Evolutionary conservation across 2,329 filamentous ascomycete genomes (phyloP).

Genomic region (Stagonosporopsis chrysanthemi): DNA sequence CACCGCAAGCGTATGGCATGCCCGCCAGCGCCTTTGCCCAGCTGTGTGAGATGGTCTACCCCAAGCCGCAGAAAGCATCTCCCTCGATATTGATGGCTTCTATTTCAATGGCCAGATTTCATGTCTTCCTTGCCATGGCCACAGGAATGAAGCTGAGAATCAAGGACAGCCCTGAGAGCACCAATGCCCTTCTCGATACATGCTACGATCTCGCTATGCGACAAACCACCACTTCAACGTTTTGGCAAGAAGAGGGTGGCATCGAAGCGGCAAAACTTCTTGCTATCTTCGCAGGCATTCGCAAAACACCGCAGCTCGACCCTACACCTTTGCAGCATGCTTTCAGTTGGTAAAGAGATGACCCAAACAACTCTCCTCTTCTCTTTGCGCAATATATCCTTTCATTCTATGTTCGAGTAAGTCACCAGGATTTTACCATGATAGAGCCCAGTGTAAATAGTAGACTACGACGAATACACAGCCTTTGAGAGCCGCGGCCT

Average conservation of each 20-base stretch:
- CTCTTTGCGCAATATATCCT: background rate
- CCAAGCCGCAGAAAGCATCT: conserved; percentile 32
- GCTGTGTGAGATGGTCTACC: conserved; percentile 46
- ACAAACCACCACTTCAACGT: conserved; percentile 37
- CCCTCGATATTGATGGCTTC: conserved; percentile 32
- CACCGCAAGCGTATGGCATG: conserved; percentile 39
- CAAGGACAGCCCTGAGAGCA: conserved; percentile 37
- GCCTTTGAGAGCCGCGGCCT: background rate
- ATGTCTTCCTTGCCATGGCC: conserved; percentile 49
- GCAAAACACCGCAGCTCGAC: conserved; percentile 28
- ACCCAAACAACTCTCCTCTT: background rate
- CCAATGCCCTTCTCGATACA: conserved; percentile 44
- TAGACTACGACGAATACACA: background rate
- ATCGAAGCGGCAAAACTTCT: conserved; percentile 45
- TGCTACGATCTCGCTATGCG: conserved; percentile 50
- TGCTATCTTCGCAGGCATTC: conserved; percentile 42
- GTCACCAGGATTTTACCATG: background rate
- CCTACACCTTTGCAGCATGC: conserved; percentile 38
- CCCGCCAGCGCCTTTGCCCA: conserved; percentile 34
- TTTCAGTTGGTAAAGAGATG: conserved; percentile 40
- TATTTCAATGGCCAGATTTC: conserved; percentile 45
- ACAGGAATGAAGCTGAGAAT: conserved; percentile 47
- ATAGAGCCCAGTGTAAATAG: background rate
- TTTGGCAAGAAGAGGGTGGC: conserved; percentile 46
- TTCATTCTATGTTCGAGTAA: background rate